Evolutionary conservation across 257 asterid species (phyloP).

Genomic region (Rubia yunnanensis): DNA sequence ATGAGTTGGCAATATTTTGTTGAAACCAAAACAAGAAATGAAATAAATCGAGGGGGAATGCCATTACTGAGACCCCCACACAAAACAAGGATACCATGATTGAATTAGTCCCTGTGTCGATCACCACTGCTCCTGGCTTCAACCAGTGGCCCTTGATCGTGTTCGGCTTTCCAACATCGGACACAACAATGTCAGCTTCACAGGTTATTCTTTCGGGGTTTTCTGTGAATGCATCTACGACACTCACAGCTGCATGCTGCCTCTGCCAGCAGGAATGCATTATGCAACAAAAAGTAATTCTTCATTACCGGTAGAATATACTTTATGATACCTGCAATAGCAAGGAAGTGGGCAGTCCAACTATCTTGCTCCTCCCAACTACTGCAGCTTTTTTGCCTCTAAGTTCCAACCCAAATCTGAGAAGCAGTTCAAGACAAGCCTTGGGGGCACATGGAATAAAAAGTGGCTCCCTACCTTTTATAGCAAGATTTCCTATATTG

Average conservation of each 20-base stretch:
- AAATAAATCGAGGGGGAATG: neutral
- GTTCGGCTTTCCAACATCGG: conserved; percentile 23
- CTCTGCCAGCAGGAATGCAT: conserved; percentile 18
- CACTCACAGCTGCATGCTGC: conserved; percentile 20
- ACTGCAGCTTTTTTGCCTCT: conserved; percentile 16
- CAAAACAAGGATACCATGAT: conserved; percentile 8
- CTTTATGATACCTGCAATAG: conserved; percentile 17
- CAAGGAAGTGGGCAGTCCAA: conserved; percentile 23
- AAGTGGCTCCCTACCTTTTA: conserved; percentile 13
- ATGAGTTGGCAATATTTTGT: neutral
- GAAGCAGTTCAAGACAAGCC: conserved; percentile 18
- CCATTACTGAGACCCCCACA: neutral
- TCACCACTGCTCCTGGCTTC: conserved; percentile 20
- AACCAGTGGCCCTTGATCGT: conserved; percentile 23
- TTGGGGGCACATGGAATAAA: conserved; percentile 19
- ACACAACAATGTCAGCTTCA: conserved; percentile 22
- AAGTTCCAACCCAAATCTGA: conserved; percentile 7
- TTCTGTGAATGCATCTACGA: conserved; percentile 18
- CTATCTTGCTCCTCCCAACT: conserved; percentile 21
- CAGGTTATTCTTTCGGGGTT: conserved; percentile 16
- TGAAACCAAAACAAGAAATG: neutral
- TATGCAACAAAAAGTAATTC: neutral
- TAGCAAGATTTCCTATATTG: conserved; percentile 16
- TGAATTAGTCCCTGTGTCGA: conserved; percentile 21
- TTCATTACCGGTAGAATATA: neutral